Evolutionary conservation across 495 filamentous ascomycete genomes (phyloP).

Genomic region (Annulohypoxylon stygium): DNA sequence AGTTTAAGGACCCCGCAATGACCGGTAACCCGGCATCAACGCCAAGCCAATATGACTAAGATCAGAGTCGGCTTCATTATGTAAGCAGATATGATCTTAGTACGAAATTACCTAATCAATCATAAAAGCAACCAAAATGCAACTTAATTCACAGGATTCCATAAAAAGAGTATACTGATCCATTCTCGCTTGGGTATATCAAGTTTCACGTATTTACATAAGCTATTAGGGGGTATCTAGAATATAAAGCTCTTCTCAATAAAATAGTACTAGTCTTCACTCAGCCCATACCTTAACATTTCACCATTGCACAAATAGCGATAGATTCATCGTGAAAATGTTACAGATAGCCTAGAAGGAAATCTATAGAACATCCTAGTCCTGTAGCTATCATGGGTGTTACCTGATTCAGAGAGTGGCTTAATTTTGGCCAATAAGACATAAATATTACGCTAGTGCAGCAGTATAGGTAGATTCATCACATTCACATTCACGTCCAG

Average conservation of each 20-base stretch:
- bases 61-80: neutral
- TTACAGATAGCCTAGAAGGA: neutral
- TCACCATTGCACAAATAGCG: neutral
- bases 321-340: neutral
- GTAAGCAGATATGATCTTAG: neutral
- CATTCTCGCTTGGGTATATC: too few species aligned
- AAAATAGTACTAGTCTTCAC: neutral
- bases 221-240: too few species aligned
- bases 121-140: neutral
- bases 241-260: neutral
- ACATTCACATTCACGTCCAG: constrained; percentile 9
- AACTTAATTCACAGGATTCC: neutral
- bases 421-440: neutral
- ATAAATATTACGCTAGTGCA: neutral
- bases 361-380: neutral
- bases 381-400: neutral
- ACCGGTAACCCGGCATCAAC: neutral
- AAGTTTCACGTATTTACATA: too few species aligned
- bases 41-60: too few species aligned
- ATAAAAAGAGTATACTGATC: too few species aligned
- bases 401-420: neutral
- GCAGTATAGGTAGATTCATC: neutral
- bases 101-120: neutral
- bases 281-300: neutral
- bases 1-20: neutral